Conservation (phyloP, 495 filamentous ascomycete species). For the Patellaria atrata region DNA sequence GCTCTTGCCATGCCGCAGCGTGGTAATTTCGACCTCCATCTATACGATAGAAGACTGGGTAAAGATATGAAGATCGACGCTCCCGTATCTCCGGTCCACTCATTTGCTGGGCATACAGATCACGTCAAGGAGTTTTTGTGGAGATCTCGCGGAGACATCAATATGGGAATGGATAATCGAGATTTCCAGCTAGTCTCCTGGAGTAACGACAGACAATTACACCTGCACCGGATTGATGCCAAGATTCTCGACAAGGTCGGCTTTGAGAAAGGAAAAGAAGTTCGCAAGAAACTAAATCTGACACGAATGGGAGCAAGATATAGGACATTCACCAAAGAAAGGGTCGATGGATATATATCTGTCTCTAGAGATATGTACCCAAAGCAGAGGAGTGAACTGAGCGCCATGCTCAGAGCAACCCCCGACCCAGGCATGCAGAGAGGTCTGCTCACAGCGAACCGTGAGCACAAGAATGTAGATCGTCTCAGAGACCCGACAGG, state of each 20-base stretch:
- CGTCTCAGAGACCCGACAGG: constrained; percentile 41
- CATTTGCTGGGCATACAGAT: constrained; percentile 68
- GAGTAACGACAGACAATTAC: constrained; percentile 73
- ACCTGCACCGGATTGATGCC: constrained; percentile 58
- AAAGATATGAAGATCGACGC: constrained; percentile 33
- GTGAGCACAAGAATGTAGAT: no score
- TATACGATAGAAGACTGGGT: constrained; percentile 57
- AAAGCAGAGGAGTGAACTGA: no score
- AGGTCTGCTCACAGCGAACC: no score
- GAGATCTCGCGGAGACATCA: constrained; percentile 60
- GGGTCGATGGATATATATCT: neutral
- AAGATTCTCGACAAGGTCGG: constrained; percentile 54
- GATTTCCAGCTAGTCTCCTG: constrained; percentile 92
- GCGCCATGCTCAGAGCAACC: no score
- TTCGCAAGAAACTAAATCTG: constrained; percentile 50
- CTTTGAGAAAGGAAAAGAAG: constrained; percentile 51
- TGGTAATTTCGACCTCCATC: constrained; percentile 66
- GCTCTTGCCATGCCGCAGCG: constrained; percentile 85
- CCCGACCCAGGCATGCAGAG: no score
- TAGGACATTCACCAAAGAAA: constrained; percentile 45
- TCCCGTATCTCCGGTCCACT: constrained; percentile 44
- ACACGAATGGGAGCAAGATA: constrained; percentile 78
- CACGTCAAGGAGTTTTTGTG: constrained; percentile 88
- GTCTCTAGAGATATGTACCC: no score
- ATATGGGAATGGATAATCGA: constrained; percentile 63